Percentiles rank a stretch among this genome's conserved stretches.
These are phyloP conservation scores for Sclerotiophoma versabilis DNA, from an alignment of 2,329 filamentous ascomycete species.

Conservation along the genomic window DNA sequence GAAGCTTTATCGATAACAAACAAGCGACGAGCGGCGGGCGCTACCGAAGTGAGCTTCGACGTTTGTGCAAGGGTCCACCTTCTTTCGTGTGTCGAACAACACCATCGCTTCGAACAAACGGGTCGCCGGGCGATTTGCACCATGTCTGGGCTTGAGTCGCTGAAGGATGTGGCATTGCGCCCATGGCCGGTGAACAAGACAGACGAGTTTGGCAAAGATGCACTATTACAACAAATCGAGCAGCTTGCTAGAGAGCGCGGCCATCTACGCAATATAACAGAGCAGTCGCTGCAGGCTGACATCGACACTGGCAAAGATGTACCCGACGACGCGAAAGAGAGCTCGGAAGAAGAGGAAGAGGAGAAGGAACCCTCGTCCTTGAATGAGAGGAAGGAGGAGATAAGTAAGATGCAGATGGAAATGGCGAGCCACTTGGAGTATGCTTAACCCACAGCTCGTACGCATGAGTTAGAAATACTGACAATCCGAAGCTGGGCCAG, in stretches of 20 bases:
- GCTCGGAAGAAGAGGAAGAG: slow-evolving; percentile 55
- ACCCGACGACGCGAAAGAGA: slow-evolving; percentile 51
- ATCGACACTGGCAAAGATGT: slow-evolving; percentile 59
- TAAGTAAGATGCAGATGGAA: slow-evolving; percentile 49
- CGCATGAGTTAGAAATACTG: slow-evolving; percentile 34
- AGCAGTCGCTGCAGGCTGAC: slow-evolving; percentile 74
- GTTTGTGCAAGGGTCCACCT: slow-evolving; percentile 26
- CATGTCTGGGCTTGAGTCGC: slow-evolving; percentile 37
- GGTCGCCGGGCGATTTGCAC: not conserved
- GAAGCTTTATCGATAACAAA: slow-evolving; percentile 36
- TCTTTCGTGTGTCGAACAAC: slow-evolving; percentile 1
- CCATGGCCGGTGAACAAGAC: slow-evolving; percentile 64
- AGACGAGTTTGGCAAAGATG: slow-evolving; percentile 59
- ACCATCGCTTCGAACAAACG: not conserved
- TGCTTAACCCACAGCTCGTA: slow-evolving; percentile 59
- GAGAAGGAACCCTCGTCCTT: slow-evolving; percentile 47
- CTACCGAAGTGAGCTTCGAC: slow-evolving; percentile 26
- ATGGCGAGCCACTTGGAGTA: slow-evolving; percentile 53
- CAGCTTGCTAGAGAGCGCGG: slow-evolving; percentile 81
- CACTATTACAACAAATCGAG: slow-evolving; percentile 74
- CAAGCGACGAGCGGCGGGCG: slow-evolving; percentile 11
- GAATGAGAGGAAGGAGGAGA: slow-evolving; percentile 49
- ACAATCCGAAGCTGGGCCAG: slow-evolving; percentile 35
- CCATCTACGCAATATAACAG: slow-evolving; percentile 81
- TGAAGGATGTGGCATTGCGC: slow-evolving; percentile 64